Evolutionary conservation across 78 protist genomes (phyloP).

Genomic region (Diacronema lutheri): DNA sequence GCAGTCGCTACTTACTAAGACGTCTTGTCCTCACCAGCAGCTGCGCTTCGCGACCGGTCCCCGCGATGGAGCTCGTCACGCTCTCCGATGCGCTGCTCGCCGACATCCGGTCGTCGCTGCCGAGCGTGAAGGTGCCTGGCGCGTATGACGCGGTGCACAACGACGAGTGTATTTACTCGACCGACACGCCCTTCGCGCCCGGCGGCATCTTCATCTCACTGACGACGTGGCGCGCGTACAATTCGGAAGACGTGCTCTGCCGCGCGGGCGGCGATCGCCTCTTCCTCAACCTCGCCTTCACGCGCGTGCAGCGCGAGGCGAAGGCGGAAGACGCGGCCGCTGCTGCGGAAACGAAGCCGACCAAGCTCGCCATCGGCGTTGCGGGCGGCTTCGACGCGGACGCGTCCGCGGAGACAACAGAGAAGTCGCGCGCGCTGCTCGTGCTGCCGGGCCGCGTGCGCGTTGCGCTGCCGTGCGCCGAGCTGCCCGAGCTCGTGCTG

Average conservation of each 20-base stretch:
- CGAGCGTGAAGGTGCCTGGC: not conserved
- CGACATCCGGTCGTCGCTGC: too few species aligned
- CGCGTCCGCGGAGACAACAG: constrained; percentile 39
- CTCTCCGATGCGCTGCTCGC: too few species aligned
- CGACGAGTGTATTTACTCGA: constrained; percentile 72
- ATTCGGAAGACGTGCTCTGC: not conserved
- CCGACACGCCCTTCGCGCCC: constrained; percentile 55
- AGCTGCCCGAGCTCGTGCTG: constrained; percentile 40
- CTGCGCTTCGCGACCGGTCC: too few species aligned
- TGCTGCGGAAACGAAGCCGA: constrained; percentile 61
- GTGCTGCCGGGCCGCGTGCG: constrained; percentile 25
- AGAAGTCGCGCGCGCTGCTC: constrained; percentile 11
- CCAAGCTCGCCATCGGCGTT: constrained; percentile 65
- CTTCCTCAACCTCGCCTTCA: constrained; percentile 47
- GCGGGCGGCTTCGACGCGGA: constrained; percentile 16
- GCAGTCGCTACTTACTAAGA: too few species aligned
- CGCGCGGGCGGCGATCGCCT: constrained; percentile 37
- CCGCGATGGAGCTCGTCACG: too few species aligned
- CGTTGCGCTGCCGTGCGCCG: constrained; percentile 14
- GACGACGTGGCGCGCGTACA: constrained; percentile 38
- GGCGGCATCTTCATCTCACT: constrained; percentile 72
- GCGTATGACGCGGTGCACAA: constrained; percentile 52
- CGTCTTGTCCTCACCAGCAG: too few species aligned
- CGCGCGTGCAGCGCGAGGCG: not conserved
- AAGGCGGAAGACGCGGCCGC: constrained; percentile 33